phyloP scores from a whole-genome alignment of 306 rosid genomes.

The Castanea sativa region DNA sequence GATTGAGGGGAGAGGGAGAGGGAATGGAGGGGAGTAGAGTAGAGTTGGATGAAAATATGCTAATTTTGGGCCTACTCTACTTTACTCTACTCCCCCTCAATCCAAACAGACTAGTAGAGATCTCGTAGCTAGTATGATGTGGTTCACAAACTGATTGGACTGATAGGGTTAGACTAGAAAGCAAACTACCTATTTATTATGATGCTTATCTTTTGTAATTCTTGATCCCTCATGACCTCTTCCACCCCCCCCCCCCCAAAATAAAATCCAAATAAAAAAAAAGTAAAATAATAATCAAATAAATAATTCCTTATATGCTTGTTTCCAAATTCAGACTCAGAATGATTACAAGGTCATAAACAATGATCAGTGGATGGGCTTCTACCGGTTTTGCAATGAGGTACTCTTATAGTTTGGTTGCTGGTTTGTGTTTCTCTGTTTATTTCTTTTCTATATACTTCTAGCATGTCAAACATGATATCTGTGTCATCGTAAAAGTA shows the following conservation, averaged over 20 bases:
- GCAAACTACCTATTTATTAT: not conserved
- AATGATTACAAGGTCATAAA: constrained; percentile 94
- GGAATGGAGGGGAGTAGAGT: too few species aligned
- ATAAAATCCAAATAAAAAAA: not conserved
- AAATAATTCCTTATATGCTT: constrained; percentile 19
- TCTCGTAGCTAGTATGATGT: not conserved
- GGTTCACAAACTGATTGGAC: not conserved
- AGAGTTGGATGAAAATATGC: too few species aligned
- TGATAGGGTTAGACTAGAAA: constrained; percentile 6
- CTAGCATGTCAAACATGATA: not conserved
- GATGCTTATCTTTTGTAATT: not conserved
- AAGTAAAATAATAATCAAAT: not conserved
- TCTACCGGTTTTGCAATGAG: constrained; percentile 95
- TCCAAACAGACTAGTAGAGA: not conserved
- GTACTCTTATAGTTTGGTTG: constrained; percentile 29
- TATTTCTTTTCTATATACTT: not conserved
- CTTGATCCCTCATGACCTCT: not conserved
- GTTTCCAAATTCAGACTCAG: constrained; percentile 58
- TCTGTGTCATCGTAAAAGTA: not conserved
- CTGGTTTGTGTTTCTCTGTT: constrained; percentile 4
- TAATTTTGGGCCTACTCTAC: too few species aligned
- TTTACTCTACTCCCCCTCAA: too few species aligned
- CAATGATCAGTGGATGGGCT: constrained; percentile 98
- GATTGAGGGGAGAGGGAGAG: too few species aligned
- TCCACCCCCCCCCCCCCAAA: too few species aligned